Evolutionary conservation across 2,329 filamentous ascomycete species (phyloP).

Genomic region (Sarocladiaceae sp.): DNA sequence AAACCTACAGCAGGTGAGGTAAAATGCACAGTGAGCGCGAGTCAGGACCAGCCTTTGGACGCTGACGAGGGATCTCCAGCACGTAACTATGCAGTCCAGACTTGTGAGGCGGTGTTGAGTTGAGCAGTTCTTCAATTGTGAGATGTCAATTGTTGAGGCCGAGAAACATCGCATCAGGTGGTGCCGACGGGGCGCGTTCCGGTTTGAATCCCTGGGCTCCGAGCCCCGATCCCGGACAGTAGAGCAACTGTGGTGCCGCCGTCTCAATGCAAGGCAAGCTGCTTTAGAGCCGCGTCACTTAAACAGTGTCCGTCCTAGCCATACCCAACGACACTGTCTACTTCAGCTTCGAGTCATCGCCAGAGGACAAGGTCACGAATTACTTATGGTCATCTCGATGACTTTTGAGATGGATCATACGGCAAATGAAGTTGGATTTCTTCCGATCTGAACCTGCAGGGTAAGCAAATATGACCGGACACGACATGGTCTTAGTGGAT

Average conservation of each 20-base stretch:
- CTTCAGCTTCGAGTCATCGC: no score
- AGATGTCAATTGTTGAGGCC: background rate
- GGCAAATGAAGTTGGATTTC: no score
- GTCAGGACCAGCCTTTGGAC: no score
- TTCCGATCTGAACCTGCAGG: no score
- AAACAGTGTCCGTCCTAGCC: no score
- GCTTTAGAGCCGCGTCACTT: no score
- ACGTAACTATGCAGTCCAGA: no score
- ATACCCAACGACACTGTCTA: no score
- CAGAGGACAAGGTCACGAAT: background rate
- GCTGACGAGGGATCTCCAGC: no score
- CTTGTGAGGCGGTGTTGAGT: background rate
- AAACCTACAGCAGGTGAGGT: background rate
- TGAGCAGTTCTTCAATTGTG: background rate
- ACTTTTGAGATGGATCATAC: no score
- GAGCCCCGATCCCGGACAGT: conserved; percentile 6
- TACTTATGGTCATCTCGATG: background rate
- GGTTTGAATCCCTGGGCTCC: background rate
- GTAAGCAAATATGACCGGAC: background rate
- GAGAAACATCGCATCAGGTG: conserved; percentile 9
- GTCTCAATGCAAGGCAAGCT: no score
- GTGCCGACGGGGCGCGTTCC: background rate
- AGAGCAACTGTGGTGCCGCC: no score
- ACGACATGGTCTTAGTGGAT: background rate
- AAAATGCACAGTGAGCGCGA: background rate